phyloP scores from a whole-genome alignment of 78 protist genomes.

The Creolimax fragrantissima region DNA sequence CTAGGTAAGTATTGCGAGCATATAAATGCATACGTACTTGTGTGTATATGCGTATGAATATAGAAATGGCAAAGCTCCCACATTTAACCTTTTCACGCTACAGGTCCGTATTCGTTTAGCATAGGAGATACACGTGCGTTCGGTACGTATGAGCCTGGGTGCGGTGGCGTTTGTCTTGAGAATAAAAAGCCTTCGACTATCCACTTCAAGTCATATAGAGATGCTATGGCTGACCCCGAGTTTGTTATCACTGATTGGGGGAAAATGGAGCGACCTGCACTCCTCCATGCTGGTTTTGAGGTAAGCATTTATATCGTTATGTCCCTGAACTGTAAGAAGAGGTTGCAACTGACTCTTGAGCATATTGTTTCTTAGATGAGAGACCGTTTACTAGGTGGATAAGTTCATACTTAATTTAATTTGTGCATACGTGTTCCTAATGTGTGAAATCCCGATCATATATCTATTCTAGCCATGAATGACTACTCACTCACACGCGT shows the following conservation, averaged over 20 bases:
- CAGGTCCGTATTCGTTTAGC: conserved; percentile 30
- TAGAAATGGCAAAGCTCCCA: background rate
- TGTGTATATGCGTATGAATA: background rate
- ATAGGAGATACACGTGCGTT: conserved; percentile 59
- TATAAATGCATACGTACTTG: background rate
- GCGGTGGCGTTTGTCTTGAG: conserved; percentile 58
- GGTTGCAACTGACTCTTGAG: no score
- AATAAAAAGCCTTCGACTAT: background rate
- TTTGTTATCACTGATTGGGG: conserved; percentile 59
- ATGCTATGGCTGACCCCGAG: conserved; percentile 46
- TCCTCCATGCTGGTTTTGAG: conserved; percentile 59
- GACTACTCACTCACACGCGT: no score
- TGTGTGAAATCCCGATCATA: no score
- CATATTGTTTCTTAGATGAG: no score
- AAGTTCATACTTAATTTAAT: no score
- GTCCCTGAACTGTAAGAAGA: no score
- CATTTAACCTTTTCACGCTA: background rate
- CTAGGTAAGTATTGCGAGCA: background rate
- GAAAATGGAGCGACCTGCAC: conserved; percentile 55
- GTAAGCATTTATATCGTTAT: no score
- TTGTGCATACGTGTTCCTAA: no score
- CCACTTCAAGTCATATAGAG: conserved; percentile 36
- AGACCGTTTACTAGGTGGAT: no score
- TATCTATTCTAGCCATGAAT: no score
- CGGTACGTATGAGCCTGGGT: conserved; percentile 47